phyloP scores from a whole-genome alignment of 2,329 filamentous ascomycete genomes.

The Fusarium sororula region DNA sequence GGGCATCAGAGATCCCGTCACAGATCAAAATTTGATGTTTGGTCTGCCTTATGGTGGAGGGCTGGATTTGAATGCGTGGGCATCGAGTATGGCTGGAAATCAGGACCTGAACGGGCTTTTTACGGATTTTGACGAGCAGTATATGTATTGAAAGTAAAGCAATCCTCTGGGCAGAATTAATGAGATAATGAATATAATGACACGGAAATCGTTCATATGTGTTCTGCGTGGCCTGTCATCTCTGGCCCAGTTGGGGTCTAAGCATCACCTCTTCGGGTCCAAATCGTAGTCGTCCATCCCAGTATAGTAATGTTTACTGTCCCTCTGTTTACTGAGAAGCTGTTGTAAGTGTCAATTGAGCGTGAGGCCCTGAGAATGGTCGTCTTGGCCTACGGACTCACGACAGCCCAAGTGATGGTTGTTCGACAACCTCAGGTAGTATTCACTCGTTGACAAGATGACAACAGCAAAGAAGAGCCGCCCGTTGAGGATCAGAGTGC shows the following conservation, averaged over 20 bases:
- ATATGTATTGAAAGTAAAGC: conserved; percentile 33
- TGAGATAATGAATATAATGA: not conserved
- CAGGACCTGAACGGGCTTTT: conserved; percentile 30
- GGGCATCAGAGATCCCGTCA: conserved; percentile 9
- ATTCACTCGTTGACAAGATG: too few relatives aligned
- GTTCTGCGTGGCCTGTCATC: not conserved
- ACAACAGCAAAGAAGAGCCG: not conserved
- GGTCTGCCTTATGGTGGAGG: conserved; percentile 35
- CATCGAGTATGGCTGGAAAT: conserved; percentile 15
- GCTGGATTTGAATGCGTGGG: conserved; percentile 36
- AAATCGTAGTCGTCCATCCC: accelerated
- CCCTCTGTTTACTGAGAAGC: accelerated
- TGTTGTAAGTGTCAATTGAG: not conserved
- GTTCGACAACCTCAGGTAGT: not conserved
- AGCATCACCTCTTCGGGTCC: not conserved
- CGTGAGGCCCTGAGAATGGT: too few relatives aligned
- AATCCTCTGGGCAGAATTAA: accelerated
- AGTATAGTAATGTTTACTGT: accelerated
- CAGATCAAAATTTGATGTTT: conserved; percentile 36
- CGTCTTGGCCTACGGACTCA: too few relatives aligned
- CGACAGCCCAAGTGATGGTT: not conserved
- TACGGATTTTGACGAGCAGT: conserved; percentile 37
- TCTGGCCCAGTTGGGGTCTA: not conserved
- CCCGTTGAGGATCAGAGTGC: not conserved
- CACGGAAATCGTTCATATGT: not conserved